Evolutionary conservation across 805 yeast species (phyloP).

Genomic region (Tetrapisispora arboricola): DNA sequence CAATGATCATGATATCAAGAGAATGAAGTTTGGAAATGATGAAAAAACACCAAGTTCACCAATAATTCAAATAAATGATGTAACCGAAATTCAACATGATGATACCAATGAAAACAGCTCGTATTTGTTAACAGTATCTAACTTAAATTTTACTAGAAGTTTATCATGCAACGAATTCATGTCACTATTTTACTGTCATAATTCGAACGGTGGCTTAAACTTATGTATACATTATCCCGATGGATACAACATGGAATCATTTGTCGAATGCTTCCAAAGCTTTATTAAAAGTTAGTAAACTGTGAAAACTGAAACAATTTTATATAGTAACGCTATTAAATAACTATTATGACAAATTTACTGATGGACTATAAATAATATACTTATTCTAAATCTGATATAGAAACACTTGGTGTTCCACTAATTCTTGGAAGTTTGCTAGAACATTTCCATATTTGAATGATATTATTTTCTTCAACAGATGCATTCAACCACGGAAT

Average conservation of each 20-base stretch:
- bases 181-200: constrained; percentile 19
- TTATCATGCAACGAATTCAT: constrained; percentile 16
- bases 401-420: constrained; percentile 13
- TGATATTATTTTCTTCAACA: constrained; percentile 35
- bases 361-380: constrained; percentile 1
- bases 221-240: constrained; percentile 24
- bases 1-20: constrained; percentile 23
- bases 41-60: constrained; percentile 7
- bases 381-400: constrained; percentile 6
- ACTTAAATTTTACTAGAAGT: constrained; percentile 18
- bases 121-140: constrained; percentile 9
- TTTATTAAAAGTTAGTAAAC: constrained; percentile 15
- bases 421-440: constrained; percentile 27
- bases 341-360: neutral
- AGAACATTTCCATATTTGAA: constrained; percentile 38
- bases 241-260: constrained; percentile 18
- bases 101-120: neutral
- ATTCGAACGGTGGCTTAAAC: constrained; percentile 17
- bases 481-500: constrained; percentile 71
- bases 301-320: neutral
- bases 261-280: constrained; percentile 22
- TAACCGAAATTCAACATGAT: constrained; percentile 11
- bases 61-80: constrained; percentile 21
- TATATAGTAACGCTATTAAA: neutral
- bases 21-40: constrained; percentile 17